These are phyloP conservation scores for Phytophthora tubulina DNA, from an alignment of 352 stramenopile species.

Conservation along the genomic window DNA sequence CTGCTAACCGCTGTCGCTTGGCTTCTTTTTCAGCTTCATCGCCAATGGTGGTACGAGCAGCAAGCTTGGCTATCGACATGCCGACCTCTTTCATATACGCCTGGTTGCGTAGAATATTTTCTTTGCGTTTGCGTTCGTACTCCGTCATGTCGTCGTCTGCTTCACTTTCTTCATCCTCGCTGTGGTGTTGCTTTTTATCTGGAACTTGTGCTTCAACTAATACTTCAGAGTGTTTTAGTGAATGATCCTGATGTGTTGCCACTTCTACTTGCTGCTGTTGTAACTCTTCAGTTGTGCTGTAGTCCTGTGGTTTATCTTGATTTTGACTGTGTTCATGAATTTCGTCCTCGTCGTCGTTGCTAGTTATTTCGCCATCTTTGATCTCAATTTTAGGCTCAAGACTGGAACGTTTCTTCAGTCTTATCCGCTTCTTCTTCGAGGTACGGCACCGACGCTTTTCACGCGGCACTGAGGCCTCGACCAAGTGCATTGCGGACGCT, in stretches of 20 bases:
- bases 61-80: slow-evolving; percentile 69
- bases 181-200: not conserved
- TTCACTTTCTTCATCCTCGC: not conserved
- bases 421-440: slow-evolving; percentile 29
- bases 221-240: not conserved
- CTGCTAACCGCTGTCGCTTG: slow-evolving; percentile 12
- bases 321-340: not conserved
- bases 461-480: not conserved
- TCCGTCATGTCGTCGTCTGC: slow-evolving; percentile 41
- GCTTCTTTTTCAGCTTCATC: slow-evolving; percentile 14
- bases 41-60: slow-evolving; percentile 51
- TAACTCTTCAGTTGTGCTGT: too few relatives aligned
- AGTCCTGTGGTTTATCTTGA: not conserved
- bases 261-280: too few relatives aligned
- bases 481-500: too few relatives aligned
- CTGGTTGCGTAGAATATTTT: slow-evolving; percentile 81
- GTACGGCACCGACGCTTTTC: slow-evolving; percentile 17
- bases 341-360: not conserved
- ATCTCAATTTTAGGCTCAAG: not conserved
- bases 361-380: not conserved
- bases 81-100: slow-evolving; percentile 76
- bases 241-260: too few relatives aligned
- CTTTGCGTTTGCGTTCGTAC: slow-evolving; percentile 74
- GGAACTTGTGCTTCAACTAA: not conserved
- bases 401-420: slow-evolving; percentile 19